Evolutionary conservation across 2,329 filamentous ascomycete genomes (phyloP).

Genomic region (Penicillium italicum): DNA sequence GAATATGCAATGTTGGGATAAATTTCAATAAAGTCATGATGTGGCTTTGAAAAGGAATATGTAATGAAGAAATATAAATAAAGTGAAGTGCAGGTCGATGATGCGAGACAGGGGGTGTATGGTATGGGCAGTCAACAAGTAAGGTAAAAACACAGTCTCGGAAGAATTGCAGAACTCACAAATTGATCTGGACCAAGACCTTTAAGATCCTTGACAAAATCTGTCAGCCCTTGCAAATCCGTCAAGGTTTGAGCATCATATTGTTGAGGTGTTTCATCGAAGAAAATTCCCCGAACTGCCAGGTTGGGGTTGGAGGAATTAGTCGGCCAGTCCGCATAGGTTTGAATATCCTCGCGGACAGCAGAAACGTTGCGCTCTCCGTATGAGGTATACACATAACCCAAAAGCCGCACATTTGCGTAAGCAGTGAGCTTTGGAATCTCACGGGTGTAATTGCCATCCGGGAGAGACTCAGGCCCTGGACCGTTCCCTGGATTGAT

Average conservation of each 20-base stretch:
- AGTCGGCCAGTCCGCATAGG: conserved; percentile 45
- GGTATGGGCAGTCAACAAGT: background rate
- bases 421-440: conserved; percentile 41
- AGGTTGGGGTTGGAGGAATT: conserved; percentile 37
- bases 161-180: conserved; percentile 30
- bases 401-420: conserved; percentile 50
- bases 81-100: too few relatives aligned
- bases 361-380: conserved; percentile 39
- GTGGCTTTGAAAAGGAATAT: background rate
- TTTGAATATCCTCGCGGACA: conserved; percentile 44
- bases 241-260: conserved; percentile 31
- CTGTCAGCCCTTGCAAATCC: conserved; percentile 36
- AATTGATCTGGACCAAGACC: conserved; percentile 38
- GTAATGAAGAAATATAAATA: too few relatives aligned
- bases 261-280: conserved; percentile 47
- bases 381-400: conserved; percentile 52
- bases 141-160: background rate
- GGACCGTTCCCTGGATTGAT: conserved; percentile 50
- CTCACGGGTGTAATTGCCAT: conserved; percentile 44
- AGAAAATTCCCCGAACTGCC: conserved; percentile 48
- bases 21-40: background rate
- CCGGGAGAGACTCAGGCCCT: conserved; percentile 43
- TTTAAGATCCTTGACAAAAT: conserved; percentile 29
- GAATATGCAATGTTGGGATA: background rate
- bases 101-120: conserved; percentile 4